phyloP scores from a whole-genome alignment of 345 rosid species.

The Populus nigra region DNA sequence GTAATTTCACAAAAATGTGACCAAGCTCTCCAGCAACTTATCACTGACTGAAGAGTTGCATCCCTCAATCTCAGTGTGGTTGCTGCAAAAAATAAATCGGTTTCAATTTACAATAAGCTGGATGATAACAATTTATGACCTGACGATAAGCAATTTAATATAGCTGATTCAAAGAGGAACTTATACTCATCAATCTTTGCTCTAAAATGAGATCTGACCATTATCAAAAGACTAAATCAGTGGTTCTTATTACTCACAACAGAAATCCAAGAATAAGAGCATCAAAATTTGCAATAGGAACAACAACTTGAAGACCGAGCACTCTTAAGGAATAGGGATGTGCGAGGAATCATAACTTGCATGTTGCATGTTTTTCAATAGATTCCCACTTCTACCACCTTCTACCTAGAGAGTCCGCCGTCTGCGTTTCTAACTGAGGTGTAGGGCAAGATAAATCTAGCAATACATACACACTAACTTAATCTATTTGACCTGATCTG shows the following conservation, averaged over 20 bases:
- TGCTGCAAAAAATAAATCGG: conserved; percentile 7
- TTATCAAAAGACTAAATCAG: background rate
- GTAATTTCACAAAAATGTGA: background rate
- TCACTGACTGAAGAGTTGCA: background rate
- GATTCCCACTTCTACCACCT: background rate
- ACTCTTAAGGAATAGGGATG: background rate
- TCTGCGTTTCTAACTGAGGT: background rate
- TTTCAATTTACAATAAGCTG: background rate
- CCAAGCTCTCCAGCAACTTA: conserved; percentile 5
- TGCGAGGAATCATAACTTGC: no score
- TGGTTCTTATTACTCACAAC: background rate
- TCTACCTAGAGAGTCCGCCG: background rate
- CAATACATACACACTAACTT: background rate
- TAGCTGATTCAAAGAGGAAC: background rate
- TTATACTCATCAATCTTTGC: background rate
- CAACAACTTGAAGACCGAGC: background rate
- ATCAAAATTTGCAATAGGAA: background rate
- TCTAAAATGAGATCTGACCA: background rate
- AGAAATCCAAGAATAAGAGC: background rate
- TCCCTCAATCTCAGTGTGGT: conserved; percentile 10
- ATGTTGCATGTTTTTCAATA: background rate
- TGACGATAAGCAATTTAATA: background rate
- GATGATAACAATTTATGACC: background rate
- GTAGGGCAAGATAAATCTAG: background rate
- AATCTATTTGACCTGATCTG: background rate